Percentiles rank a stretch among this genome's conserved stretches.
phyloP scores from a whole-genome alignment of 768 basidiomycete genomes.

The Tubosaeta sp. region DNA sequence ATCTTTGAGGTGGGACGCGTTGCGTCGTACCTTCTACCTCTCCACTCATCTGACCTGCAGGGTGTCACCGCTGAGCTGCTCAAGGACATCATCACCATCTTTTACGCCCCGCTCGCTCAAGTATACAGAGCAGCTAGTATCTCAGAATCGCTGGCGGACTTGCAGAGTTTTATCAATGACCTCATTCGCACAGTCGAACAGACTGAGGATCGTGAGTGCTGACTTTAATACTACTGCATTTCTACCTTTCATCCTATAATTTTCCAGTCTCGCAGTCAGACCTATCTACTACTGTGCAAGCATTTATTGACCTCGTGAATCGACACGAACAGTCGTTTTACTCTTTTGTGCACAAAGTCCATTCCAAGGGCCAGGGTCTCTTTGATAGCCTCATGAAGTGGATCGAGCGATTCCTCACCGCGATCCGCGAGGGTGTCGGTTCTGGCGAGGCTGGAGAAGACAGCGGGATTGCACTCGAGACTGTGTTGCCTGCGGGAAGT shows the following conservation, averaged over 20 bases:
- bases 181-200: slow-evolving; percentile 91
- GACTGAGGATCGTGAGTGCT: slow-evolving; percentile 82
- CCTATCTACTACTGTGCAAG: slow-evolving; percentile 81
- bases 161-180: slow-evolving; percentile 94
- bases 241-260: slow-evolving; percentile 1
- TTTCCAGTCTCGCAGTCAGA: slow-evolving; percentile 73
- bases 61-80: slow-evolving; percentile 91
- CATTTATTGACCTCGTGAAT: slow-evolving; percentile 88
- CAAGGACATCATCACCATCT: slow-evolving; percentile 98
- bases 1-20: slow-evolving; percentile 80
- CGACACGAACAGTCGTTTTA: slow-evolving; percentile 97
- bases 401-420: slow-evolving; percentile 92
- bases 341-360: slow-evolving; percentile 96
- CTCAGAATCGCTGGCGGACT: slow-evolving; percentile 84
- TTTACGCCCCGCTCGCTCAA: slow-evolving; percentile 93
- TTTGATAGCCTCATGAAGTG: slow-evolving; percentile 94
- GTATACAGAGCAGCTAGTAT: slow-evolving; percentile 98
- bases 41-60: slow-evolving; percentile 36
- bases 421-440: slow-evolving; percentile 86
- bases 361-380: slow-evolving; percentile 90
- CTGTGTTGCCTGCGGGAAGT: slow-evolving; percentile 79
- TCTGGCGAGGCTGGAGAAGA: slow-evolving; percentile 10
- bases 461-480: slow-evolving; percentile 70
- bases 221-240: neutral
- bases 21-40: neutral